Evolutionary conservation across 345 rosid genomes (phyloP).

Genomic region (Murraya koenigii): DNA sequence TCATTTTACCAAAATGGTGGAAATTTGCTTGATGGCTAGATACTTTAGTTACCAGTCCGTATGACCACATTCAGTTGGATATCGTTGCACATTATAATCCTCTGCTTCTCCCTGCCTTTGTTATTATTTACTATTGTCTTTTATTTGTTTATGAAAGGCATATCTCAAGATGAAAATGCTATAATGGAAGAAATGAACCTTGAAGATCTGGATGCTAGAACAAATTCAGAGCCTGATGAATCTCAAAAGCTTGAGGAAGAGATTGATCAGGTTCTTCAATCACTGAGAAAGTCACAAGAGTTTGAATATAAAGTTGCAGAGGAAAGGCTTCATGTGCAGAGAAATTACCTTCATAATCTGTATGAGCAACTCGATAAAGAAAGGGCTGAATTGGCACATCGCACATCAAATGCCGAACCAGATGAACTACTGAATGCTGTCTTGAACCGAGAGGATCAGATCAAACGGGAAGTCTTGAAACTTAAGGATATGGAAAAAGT

Average conservation of each 20-base stretch:
- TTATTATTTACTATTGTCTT: neutral
- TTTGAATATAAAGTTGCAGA: slow-evolving; percentile 63
- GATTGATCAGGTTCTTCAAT: slow-evolving; percentile 53
- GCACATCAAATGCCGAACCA: slow-evolving; percentile 22
- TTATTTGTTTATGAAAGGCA: slow-evolving; percentile 24
- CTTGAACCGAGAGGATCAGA: slow-evolving; percentile 48
- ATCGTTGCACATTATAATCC: neutral
- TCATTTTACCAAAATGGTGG: neutral
- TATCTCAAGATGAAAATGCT: slow-evolving; percentile 31
- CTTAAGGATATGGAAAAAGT: slow-evolving; percentile 71
- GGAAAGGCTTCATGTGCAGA: slow-evolving; percentile 55
- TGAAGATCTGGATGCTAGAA: slow-evolving; percentile 27
- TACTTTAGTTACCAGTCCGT: neutral
- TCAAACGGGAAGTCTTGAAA: slow-evolving; percentile 49
- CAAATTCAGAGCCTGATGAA: slow-evolving; percentile 29
- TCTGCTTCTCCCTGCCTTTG: neutral
- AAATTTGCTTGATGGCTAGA: neutral
- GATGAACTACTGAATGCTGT: slow-evolving; percentile 39
- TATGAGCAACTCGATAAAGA: slow-evolving; percentile 68
- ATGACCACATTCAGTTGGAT: neutral
- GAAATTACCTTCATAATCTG: slow-evolving; percentile 51
- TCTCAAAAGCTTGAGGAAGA: slow-evolving; percentile 61
- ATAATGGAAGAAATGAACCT: slow-evolving; percentile 21
- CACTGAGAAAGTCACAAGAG: slow-evolving; percentile 56
- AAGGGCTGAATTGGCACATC: slow-evolving; percentile 41